Percentiles rank a stretch among this genome's conserved stretches.
phyloP scores from a whole-genome alignment of 495 filamentous ascomycete species.

The Podospora didyma region DNA sequence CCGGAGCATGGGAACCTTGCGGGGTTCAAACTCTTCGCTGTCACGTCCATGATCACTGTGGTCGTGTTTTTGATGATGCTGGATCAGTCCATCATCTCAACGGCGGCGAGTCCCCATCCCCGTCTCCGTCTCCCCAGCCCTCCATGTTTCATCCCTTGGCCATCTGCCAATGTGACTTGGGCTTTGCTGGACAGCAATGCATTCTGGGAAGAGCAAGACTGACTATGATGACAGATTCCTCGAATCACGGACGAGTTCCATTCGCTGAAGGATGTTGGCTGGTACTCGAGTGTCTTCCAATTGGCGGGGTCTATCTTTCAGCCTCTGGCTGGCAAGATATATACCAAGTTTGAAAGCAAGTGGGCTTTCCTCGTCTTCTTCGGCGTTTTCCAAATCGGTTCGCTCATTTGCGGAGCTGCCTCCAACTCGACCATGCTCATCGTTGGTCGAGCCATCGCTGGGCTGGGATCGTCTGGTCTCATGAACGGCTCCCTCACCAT shows the following conservation, averaged over 20 bases:
- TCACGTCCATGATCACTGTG: conserved; percentile 24
- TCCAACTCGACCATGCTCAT: conserved; percentile 45
- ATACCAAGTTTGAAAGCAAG: conserved; percentile 43
- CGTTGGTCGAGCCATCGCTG: conserved; percentile 52
- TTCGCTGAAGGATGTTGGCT: conserved; percentile 44
- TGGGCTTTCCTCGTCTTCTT: conserved; percentile 37
- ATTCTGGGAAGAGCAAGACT: background rate
- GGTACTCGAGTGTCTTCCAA: conserved; percentile 52
- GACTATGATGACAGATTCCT: conserved; percentile 29
- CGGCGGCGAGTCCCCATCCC: conserved; percentile 30
- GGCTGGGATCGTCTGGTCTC: conserved; percentile 41
- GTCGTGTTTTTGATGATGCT: conserved; percentile 47
- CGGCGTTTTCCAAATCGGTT: conserved; percentile 43
- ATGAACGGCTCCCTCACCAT: conserved; percentile 38
- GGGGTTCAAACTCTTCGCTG: conserved; percentile 8
- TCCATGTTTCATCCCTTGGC: background rate
- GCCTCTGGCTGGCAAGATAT: conserved; percentile 51
- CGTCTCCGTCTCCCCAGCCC: background rate
- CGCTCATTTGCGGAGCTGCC: conserved; percentile 49
- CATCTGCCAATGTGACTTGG: background rate
- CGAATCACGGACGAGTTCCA: conserved; percentile 46
- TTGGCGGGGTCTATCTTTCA: conserved; percentile 48
- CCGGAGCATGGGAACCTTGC: background rate
- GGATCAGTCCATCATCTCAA: conserved; percentile 47
- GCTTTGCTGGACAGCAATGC: background rate